Evolutionary conservation across 78 protist genomes (phyloP), one percentile per base, ranked within the genome.

Genomic region (Dictyostelium brefeldianum): DNA sequence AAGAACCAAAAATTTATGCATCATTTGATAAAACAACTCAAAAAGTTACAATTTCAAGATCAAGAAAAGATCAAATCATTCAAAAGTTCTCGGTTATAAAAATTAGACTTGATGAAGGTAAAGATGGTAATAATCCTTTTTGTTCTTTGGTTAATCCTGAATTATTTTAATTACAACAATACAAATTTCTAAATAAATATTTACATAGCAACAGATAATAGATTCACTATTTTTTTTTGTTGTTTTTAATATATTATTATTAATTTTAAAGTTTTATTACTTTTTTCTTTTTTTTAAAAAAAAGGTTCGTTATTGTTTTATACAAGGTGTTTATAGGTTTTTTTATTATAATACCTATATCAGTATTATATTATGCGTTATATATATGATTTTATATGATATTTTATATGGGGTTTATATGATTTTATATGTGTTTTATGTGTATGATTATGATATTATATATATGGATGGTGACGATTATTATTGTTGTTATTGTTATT

Each of bases 281-380:
- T 62, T 62, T 62, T 62, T 25, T 62, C 31, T 11, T 59, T 59
- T 57, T 22, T 57, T 36, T 3, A 36, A 36, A 36, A 36, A 36
- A 36, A 36, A 36, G 2, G 43, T 3, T 36, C 43, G 43, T 36
- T 36, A 36, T 36, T 36, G 43, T 36, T 36, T 57, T 62, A 22
- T 62, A 62, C 70, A 62, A 17, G 70, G 31, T 22, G n/a, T n/a
- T 59, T 56, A 5, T 22, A 59, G 29, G 27, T 22, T 62, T 8
- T 22, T 62, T 59, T 62, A 22, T 62, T 62, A 62, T 62, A 62
- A 62, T 17, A 62, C 70, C 70, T 62, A 62, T 62, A 62, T 62
- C 43, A 62, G 70, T 62, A 62, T 62, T 57, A 57, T 57, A 64
- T 64, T 67, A 14, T 29, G 11, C 31, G 17, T 2, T 27, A 29